Evolutionary conservation across 2,329 filamentous ascomycete species (phyloP).

Genomic region (Pseudopyricularia cyperi): DNA sequence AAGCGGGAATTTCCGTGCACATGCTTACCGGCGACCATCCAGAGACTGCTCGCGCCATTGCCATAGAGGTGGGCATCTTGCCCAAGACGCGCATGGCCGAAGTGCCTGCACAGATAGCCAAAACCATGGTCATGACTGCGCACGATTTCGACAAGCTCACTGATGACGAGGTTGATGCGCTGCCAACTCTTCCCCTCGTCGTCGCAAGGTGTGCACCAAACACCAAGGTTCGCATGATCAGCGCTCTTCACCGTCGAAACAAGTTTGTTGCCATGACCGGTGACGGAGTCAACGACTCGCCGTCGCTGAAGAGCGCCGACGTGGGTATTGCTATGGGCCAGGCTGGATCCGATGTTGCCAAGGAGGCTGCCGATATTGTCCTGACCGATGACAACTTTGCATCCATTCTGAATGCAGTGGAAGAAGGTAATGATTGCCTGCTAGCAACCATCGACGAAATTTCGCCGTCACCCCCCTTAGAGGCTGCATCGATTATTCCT

Average conservation of each 20-base stretch:
- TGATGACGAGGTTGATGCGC: conserved; percentile 42
- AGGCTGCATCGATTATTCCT: background rate
- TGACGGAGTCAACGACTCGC: conserved; percentile 57
- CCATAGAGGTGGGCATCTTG: conserved; percentile 24
- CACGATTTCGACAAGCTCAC: conserved; percentile 43
- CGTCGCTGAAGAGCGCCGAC: conserved; percentile 49
- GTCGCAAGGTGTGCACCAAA: conserved; percentile 48
- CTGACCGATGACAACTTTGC: conserved; percentile 60
- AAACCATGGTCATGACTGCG: conserved; percentile 42
- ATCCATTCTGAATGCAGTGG: conserved; percentile 1
- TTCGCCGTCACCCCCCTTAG: no score
- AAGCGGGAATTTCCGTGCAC: conserved; percentile 44
- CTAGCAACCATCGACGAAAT: no score
- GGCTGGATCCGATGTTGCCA: conserved; percentile 51
- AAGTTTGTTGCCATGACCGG: conserved; percentile 59
- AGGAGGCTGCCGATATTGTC: conserved; percentile 51
- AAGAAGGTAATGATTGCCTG: background rate
- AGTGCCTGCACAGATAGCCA: conserved; percentile 32
- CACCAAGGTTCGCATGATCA: conserved; percentile 55
- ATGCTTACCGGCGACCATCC: conserved; percentile 53
- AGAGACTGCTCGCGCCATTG: conserved; percentile 45
- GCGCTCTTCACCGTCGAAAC: conserved; percentile 49
- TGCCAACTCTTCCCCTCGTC: conserved; percentile 44
- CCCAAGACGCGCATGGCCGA: conserved; percentile 20
- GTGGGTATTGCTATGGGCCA: conserved; percentile 54